Evolutionary conservation across 1,284 basidiomycete genomes (phyloP).

Genomic region (Cutaneotrichosporon spelunceum): DNA sequence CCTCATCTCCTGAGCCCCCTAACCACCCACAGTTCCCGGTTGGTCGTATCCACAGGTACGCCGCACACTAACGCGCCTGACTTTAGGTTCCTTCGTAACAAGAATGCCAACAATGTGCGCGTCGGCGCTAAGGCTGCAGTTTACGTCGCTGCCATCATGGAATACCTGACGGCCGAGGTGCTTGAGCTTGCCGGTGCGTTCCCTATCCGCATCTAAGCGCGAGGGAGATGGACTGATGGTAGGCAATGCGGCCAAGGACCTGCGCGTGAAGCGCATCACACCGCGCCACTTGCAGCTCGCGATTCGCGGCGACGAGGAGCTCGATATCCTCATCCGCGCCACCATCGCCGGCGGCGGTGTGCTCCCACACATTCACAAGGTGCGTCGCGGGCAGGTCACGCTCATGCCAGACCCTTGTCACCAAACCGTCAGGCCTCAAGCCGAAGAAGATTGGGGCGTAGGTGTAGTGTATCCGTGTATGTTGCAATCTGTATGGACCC

Average conservation of each 20-base stretch:
- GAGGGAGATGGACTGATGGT: constrained; percentile 5
- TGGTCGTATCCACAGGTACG: constrained; percentile 48
- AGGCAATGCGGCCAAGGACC: constrained; percentile 96
- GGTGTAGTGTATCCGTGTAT: constrained; percentile 7
- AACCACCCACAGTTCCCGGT: constrained; percentile 41
- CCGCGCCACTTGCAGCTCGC: constrained; percentile 67
- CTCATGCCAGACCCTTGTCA: constrained; percentile 36
- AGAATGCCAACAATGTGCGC: constrained; percentile 82
- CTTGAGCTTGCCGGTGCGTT: constrained; percentile 52
- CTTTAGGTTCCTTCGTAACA: constrained; percentile 79
- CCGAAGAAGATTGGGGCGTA: constrained; percentile 6
- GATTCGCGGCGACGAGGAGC: constrained; percentile 85
- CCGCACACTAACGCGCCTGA: background rate
- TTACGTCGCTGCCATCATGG: constrained; percentile 53
- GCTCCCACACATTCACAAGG: constrained; percentile 93
- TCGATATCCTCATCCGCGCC: constrained; percentile 56
- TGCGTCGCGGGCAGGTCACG: constrained; percentile 18
- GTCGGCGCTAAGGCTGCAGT: constrained; percentile 53
- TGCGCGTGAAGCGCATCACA: constrained; percentile 93
- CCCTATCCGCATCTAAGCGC: too few relatives aligned
- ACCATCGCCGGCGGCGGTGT: constrained; percentile 78
- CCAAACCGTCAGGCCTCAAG: constrained; percentile 19
- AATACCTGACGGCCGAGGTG: constrained; percentile 54
- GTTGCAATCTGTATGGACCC: constrained; percentile 7
- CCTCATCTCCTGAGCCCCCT: background rate